These are phyloP conservation scores for Hypoxylon cercidicola DNA, from an alignment of 495 filamentous ascomycete genomes.

Conservation along the genomic window DNA sequence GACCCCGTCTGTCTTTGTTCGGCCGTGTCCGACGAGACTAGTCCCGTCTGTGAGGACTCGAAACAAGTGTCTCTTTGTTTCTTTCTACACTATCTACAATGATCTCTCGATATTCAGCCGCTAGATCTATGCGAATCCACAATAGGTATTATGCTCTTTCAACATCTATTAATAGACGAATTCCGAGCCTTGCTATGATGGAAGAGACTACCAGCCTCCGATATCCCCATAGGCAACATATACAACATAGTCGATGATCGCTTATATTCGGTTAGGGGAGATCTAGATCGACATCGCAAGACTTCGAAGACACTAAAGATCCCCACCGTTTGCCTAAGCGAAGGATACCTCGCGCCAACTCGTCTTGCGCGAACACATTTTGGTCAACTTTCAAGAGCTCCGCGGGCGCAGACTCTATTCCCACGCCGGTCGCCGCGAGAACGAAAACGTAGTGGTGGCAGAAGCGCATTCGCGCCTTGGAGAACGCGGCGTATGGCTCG, in stretches of 20 bases:
- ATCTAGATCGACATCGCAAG: background rate
- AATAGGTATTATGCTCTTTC: too few relatives aligned
- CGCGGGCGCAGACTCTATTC: slow-evolving; percentile 1
- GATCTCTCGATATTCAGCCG: background rate
- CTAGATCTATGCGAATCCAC: background rate
- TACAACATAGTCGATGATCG: too few relatives aligned
- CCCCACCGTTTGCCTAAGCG: slow-evolving; percentile 16
- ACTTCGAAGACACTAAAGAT: slow-evolving; percentile 9
- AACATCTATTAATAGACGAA: too few relatives aligned
- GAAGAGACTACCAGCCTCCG: background rate
- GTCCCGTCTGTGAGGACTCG: slow-evolving; percentile 5
- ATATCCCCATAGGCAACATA: background rate
- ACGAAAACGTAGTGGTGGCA: slow-evolving; percentile 18
- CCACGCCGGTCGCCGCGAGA: slow-evolving; percentile 21
- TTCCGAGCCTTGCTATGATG: background rate
- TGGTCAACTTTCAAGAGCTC: slow-evolving; percentile 16
- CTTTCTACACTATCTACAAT: background rate
- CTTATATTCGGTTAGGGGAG: background rate
- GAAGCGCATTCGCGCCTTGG: slow-evolving; percentile 14
- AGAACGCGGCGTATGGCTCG: slow-evolving; percentile 24
- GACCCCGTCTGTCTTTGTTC: slow-evolving; percentile 2
- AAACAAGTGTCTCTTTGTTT: background rate
- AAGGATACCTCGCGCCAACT: slow-evolving; percentile 19
- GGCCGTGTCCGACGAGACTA: background rate
- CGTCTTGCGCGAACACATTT: slow-evolving; percentile 1